Evolutionary conservation across 139 green algal species (phyloP).

Genomic region (Chlorella vulgaris): DNA sequence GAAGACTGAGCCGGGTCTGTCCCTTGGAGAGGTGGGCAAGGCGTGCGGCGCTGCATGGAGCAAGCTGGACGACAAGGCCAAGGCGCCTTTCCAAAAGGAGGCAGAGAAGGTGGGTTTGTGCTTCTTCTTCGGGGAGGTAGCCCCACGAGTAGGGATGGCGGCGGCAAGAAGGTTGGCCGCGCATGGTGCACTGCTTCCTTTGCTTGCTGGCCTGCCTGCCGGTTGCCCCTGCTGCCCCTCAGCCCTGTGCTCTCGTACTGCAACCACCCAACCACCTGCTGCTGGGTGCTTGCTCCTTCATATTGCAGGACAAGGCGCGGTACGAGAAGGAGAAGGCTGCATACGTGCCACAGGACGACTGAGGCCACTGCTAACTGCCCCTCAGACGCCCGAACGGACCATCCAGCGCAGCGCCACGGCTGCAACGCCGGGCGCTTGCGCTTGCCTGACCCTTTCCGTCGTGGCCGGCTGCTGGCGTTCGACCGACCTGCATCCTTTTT

Average conservation of each 20-base stretch:
- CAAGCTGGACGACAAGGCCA: constrained; percentile 37
- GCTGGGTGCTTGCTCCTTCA: neutral
- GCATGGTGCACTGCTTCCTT: neutral
- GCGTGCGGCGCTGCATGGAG: constrained; percentile 38
- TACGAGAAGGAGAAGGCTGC: constrained; percentile 44
- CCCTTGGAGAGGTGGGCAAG: constrained; percentile 44
- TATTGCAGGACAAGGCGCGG: constrained; percentile 7
- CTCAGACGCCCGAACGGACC: neutral
- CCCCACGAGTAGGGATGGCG: no score
- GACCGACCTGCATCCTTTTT: no score
- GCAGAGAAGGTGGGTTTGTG: constrained; percentile 31
- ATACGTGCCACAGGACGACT: constrained; percentile 18
- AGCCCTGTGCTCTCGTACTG: neutral
- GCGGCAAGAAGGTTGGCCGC: neutral
- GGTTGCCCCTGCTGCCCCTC: neutral
- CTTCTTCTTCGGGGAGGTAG: neutral
- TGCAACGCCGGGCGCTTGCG: no score
- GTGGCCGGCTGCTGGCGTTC: no score
- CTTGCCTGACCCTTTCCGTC: no score
- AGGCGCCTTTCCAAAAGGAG: constrained; percentile 40
- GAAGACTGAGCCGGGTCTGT: constrained; percentile 10
- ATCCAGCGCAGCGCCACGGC: no score
- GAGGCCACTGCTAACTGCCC: neutral
- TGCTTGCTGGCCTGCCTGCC: neutral
- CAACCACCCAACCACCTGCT: neutral